phyloP scores from a whole-genome alignment of 2,329 filamentous ascomycete genomes.

The Phyllosticta citriasiana region DNA sequence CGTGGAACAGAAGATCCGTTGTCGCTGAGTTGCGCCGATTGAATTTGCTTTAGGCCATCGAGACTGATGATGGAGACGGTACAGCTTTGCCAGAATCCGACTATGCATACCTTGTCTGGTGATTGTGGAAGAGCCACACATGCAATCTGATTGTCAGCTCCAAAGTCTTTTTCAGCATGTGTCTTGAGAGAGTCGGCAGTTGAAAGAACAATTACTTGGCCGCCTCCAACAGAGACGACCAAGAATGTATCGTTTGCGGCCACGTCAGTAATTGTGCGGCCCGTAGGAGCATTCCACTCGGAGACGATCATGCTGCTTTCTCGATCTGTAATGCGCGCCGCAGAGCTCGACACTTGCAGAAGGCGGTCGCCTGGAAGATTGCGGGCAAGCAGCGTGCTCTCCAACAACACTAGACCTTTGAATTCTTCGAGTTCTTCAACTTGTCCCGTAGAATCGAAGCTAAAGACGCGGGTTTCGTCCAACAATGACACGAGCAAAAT shows the following conservation, averaged over 20 bases:
- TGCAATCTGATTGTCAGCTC: constrained; percentile 65
- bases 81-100: constrained; percentile 83
- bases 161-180: constrained; percentile 50
- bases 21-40: constrained; percentile 46
- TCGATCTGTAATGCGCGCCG: constrained; percentile 52
- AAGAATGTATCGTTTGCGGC: constrained; percentile 62
- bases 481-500: constrained; percentile 72
- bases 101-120: constrained; percentile 57
- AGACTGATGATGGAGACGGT: constrained; percentile 66
- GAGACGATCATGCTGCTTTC: constrained; percentile 44
- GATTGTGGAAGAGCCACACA: constrained; percentile 67
- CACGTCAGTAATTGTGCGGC: constrained; percentile 60
- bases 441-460: constrained; percentile 61
- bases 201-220: constrained; percentile 59
- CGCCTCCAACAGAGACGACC: constrained; percentile 67
- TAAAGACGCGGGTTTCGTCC: constrained; percentile 73
- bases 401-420: constrained; percentile 56
- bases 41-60: constrained; percentile 53
- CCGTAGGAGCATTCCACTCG: constrained; percentile 46
- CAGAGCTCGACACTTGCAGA: constrained; percentile 64
- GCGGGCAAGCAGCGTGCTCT: constrained; percentile 60
- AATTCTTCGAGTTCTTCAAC: constrained; percentile 81
- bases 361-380: constrained; percentile 56
- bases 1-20: constrained; percentile 61
- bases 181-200: constrained; percentile 49